A percentile compares a stretch with the other conserved stretches of the same genome.
These are phyloP conservation scores for Paxillus ammoniavirescens DNA, from an alignment of 768 basidiomycete genomes.

Conservation along the genomic window DNA sequence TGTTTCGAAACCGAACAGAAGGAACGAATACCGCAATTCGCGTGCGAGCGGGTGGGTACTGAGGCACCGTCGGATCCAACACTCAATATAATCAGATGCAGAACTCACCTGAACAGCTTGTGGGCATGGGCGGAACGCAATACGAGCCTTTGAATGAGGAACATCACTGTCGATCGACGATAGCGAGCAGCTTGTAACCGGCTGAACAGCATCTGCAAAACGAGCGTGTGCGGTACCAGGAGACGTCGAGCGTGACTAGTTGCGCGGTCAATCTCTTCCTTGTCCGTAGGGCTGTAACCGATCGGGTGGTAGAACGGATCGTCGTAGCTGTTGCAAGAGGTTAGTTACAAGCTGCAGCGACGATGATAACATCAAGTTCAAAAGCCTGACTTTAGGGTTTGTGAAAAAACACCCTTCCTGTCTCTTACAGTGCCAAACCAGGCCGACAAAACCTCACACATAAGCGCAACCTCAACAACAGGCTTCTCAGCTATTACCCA, in stretches of 20 bases:
- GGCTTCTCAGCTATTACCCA: slow-evolving; percentile 92
- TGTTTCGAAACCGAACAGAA: slow-evolving; percentile 91
- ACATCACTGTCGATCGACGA: slow-evolving; percentile 78
- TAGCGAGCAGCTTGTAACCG: slow-evolving; percentile 93
- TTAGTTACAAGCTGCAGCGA: slow-evolving; percentile 6
- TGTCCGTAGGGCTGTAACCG: slow-evolving; percentile 88
- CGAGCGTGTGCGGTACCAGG: slow-evolving; percentile 77
- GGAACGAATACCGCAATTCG: slow-evolving; percentile 85
- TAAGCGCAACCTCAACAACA: slow-evolving; percentile 75
- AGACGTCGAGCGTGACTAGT: slow-evolving; percentile 68
- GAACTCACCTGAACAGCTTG: slow-evolving; percentile 67
- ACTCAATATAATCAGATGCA: background rate
- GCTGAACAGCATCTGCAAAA: slow-evolving; percentile 87
- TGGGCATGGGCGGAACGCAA: slow-evolving; percentile 74
- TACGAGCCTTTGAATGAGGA: slow-evolving; percentile 81
- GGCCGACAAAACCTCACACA: slow-evolving; percentile 81
- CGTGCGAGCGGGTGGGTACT: slow-evolving; percentile 93
- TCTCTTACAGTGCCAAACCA: slow-evolving; percentile 83
- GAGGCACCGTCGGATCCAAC: background rate
- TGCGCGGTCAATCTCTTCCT: slow-evolving; percentile 74
- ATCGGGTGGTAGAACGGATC: slow-evolving; percentile 89
- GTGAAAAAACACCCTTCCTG: slow-evolving; percentile 82
- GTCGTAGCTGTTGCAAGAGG: slow-evolving; percentile 54
- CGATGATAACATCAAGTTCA: background rate
- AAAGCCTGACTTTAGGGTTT: slow-evolving; percentile 66